phyloP scores from a whole-genome alignment of 371 early-diverging fungal species.

The Funneliformis caledonium region DNA sequence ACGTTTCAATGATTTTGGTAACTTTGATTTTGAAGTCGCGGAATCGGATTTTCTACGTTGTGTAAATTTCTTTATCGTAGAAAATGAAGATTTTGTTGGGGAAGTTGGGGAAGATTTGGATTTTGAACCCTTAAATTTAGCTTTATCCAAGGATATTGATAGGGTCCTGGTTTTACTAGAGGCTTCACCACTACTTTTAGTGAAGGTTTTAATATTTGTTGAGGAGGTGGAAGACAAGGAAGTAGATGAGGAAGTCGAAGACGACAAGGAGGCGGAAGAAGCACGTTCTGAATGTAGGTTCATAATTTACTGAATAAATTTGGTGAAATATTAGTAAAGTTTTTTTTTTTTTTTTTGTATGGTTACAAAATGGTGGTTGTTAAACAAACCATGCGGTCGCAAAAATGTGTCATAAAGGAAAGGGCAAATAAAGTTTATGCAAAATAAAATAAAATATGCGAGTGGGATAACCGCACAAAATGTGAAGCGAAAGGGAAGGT shows the following conservation, averaged over 20 bases:
- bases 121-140: background rate
- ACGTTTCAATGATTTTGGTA: slow-evolving; percentile 10
- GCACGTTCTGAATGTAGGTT: slow-evolving; percentile 3
- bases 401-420: background rate
- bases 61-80: slow-evolving; percentile 14
- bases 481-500: too few relatives aligned
- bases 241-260: background rate
- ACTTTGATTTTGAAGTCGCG: background rate
- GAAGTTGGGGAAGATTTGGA: background rate
- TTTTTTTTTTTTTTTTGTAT: too few relatives aligned
- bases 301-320: background rate
- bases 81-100: background rate
- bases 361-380: background rate
- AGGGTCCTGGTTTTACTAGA: background rate
- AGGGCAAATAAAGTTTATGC: background rate
- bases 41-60: slow-evolving; percentile 1
- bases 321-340: too few relatives aligned
- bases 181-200: background rate
- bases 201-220: background rate
- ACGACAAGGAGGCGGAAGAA: background rate
- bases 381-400: background rate
- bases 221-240: background rate
- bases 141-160: background rate
- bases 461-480: background rate
- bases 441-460: background rate